phyloP scores from a whole-genome alignment of 1,284 basidiomycete species.

The Boletellus sp. region DNA sequence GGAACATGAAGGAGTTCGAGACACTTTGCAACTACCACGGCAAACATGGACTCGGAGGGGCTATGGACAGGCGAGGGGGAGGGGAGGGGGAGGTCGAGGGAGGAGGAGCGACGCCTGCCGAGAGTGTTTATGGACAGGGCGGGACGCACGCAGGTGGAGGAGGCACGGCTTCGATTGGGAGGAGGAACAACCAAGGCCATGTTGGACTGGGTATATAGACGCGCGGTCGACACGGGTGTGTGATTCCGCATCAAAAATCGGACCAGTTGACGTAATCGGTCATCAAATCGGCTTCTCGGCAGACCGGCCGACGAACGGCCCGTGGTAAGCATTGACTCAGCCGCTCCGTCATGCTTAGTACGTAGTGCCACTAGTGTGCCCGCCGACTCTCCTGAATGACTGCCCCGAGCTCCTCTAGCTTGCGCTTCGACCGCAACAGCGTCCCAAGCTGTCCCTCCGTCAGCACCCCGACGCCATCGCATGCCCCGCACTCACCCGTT shows the following conservation, averaged over 20 bases:
- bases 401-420: constrained; percentile 88
- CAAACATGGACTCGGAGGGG: constrained; percentile 44
- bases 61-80: constrained; percentile 2
- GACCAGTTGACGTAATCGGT: constrained; percentile 24
- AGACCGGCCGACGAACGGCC: not conserved
- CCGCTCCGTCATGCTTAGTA: no score
- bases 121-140: constrained; percentile 50
- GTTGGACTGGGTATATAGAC: constrained; percentile 7
- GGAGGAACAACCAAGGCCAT: constrained; percentile 34
- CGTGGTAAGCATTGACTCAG: constrained; percentile 15
- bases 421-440: constrained; percentile 93
- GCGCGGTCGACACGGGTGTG: not conserved
- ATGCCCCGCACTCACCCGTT: constrained; percentile 69
- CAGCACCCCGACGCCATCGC: not conserved
- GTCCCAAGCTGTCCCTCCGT: constrained; percentile 74
- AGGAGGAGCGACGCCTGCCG: constrained; percentile 49
- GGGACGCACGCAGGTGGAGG: constrained; percentile 58
- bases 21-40: constrained; percentile 47
- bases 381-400: constrained; percentile 92
- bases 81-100: constrained; percentile 31
- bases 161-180: constrained; percentile 50
- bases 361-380: constrained; percentile 47
- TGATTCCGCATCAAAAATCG: constrained; percentile 21
- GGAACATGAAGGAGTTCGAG: constrained; percentile 49
- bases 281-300: constrained; percentile 19